Conservation (phyloP, 176 grass and related monocot genomes). For the Bothriochloa decipiens region DNA sequence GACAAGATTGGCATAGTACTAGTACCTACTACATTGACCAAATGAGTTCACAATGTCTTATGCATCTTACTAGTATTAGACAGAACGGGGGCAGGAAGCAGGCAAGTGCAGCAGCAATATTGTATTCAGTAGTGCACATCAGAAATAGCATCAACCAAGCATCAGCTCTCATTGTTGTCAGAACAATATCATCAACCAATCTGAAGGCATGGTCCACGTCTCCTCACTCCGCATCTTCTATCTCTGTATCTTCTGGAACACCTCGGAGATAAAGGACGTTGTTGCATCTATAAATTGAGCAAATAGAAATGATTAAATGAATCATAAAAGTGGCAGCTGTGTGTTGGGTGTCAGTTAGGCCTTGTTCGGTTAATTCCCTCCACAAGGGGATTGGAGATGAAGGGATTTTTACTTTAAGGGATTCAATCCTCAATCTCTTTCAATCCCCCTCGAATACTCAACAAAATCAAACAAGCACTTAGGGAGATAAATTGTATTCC, state of each 20-base stretch:
- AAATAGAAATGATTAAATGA: not conserved
- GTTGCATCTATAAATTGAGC: conserved; percentile 65
- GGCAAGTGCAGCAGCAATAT: not conserved
- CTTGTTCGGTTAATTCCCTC: not conserved
- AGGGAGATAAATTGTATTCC: not conserved
- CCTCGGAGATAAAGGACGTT: conserved; percentile 78
- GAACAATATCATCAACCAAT: conserved; percentile 5
- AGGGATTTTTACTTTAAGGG: not conserved
- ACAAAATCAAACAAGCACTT: not conserved
- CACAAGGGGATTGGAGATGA: not conserved
- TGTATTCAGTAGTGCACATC: not conserved
- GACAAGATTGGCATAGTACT: not conserved
- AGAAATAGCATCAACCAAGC: not conserved
- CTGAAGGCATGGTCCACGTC: not conserved
- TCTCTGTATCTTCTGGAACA: conserved; percentile 78
- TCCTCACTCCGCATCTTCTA: conserved; percentile 73
- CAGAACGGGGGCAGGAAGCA: not conserved
- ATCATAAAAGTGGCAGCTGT: not conserved
- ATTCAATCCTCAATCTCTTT: not conserved
- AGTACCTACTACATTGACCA: not conserved
- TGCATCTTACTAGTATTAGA: too few relatives aligned
- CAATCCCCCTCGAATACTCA: not conserved
- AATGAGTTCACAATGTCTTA: not conserved
- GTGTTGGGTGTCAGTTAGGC: not conserved
- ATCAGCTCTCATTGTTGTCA: not conserved